Conservation (phyloP, 108 stramenopile species). For the Skeletonema potamos region DNA sequence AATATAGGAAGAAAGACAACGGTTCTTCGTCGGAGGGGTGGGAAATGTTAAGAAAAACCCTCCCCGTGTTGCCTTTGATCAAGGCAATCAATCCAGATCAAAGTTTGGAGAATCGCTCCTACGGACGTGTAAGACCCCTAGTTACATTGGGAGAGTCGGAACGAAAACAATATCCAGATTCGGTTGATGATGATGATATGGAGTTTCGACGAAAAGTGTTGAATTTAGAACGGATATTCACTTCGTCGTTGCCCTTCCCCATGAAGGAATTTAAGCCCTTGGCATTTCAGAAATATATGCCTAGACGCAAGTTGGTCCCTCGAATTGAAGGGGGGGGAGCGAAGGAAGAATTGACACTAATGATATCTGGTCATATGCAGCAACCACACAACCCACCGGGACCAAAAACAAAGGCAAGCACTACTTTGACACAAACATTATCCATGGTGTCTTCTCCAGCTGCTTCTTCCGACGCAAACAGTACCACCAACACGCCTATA, state of each 20-base stretch:
- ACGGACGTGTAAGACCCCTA: conserved; percentile 34
- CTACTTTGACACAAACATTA: not conserved
- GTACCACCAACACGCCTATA: not conserved
- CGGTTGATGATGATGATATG: conserved; percentile 31
- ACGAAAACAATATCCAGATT: conserved; percentile 35
- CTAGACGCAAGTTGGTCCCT: conserved; percentile 37
- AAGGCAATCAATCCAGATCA: conserved; percentile 27
- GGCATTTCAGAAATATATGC: conserved; percentile 38
- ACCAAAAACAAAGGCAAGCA: conserved; percentile 1
- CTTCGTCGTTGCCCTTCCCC: conserved; percentile 39
- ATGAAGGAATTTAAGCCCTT: conserved; percentile 10
- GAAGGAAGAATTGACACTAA: conserved; percentile 44
- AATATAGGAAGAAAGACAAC: not conserved
- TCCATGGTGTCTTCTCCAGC: not conserved
- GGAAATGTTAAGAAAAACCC: conserved; percentile 25
- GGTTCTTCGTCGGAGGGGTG: conserved; percentile 14
- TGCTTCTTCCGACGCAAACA: not conserved
- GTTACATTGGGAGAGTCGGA: conserved; percentile 19
- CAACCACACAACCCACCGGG: conserved; percentile 13
- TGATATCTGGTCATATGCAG: conserved; percentile 49
- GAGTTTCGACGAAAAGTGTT: conserved; percentile 36
- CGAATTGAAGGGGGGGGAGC: conserved; percentile 30
- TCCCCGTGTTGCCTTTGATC: conserved; percentile 36
- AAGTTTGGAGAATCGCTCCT: conserved; percentile 26
- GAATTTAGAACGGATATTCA: conserved; percentile 38